Evolutionary conservation across 225 moss, liverwort and hornwort genomes (phyloP).

Genomic region (Sphagnum tenellum): DNA sequence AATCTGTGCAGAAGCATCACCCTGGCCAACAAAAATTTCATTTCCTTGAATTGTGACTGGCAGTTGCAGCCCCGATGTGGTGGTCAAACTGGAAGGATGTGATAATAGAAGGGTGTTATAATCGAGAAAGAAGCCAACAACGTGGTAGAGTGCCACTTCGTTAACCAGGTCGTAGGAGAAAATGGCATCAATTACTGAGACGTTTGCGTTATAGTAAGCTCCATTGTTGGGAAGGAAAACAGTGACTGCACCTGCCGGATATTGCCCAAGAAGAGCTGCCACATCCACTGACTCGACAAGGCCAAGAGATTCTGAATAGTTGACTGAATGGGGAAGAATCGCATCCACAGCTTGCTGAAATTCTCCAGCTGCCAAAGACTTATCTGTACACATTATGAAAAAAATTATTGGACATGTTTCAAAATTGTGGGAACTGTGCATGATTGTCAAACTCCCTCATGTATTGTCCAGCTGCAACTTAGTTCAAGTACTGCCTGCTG

Average conservation of each 20-base stretch:
- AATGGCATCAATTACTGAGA: conserved; percentile 14
- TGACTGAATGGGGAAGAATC: conserved; percentile 12
- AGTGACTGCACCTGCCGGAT: conserved; percentile 20
- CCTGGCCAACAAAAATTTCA: conserved; percentile 1
- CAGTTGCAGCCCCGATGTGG: conserved; percentile 13
- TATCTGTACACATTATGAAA: conserved; percentile 1
- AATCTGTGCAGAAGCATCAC: conserved; percentile 8
- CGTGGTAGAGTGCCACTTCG: conserved; percentile 16
- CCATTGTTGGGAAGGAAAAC: conserved; percentile 39
- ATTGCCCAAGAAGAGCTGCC: background rate
- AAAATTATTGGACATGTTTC: background rate
- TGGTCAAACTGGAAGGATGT: conserved; percentile 7
- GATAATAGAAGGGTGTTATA: conserved; percentile 4
- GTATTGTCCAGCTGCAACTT: no score
- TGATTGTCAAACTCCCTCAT: no score
- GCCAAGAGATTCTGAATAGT: conserved; percentile 50
- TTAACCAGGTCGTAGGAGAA: conserved; percentile 20
- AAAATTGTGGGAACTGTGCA: no score
- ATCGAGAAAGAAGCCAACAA: conserved; percentile 24
- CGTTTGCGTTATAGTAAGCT: conserved; percentile 12
- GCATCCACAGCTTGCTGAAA: conserved; percentile 19
- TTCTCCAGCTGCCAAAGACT: conserved; percentile 10
- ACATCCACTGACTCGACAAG: conserved; percentile 42
- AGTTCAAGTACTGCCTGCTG: background rate
- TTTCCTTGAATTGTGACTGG: no score